A percentile compares a stretch with the other conserved stretches of the same genome.
Conservation (phyloP, 495 filamentous ascomycete genomes). For the Penicillium turbatum region DNA sequence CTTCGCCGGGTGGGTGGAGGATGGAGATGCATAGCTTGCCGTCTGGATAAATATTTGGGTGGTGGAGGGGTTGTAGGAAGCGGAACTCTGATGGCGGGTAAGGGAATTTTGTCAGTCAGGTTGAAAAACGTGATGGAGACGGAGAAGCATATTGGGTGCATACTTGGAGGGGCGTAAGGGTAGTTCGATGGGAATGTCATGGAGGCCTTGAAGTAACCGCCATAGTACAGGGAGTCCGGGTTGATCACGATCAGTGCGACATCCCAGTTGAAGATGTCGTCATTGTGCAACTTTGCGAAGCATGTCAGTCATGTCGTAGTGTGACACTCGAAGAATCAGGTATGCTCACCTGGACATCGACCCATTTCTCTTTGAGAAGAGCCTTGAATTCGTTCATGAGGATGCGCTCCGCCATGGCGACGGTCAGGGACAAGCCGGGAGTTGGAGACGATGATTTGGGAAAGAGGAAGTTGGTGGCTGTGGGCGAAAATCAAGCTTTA, state of each 20-base stretch:
- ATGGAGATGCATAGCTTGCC: slow-evolving; percentile 96
- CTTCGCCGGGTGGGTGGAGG: slow-evolving; percentile 85
- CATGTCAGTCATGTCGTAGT: background rate
- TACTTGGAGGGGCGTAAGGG: slow-evolving; percentile 79
- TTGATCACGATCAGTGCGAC: slow-evolving; percentile 90
- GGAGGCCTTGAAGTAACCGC: slow-evolving; percentile 84
- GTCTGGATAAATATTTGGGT: slow-evolving; percentile 91
- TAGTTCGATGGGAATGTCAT: slow-evolving; percentile 90
- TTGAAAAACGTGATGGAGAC: background rate
- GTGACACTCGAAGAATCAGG: background rate
- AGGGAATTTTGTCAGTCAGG: slow-evolving; percentile 4
- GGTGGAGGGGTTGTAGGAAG: slow-evolving; percentile 75
- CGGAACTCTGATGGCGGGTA: slow-evolving; percentile 57
- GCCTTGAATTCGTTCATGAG: slow-evolving; percentile 86
- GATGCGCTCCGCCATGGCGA: slow-evolving; percentile 65
- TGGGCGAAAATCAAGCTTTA: background rate
- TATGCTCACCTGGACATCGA: slow-evolving; percentile 70
- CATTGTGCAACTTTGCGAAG: slow-evolving; percentile 55
- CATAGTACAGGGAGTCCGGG: slow-evolving; percentile 82
- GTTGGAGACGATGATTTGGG: background rate
- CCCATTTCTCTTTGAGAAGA: slow-evolving; percentile 85
- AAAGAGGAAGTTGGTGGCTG: background rate
- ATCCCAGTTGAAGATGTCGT: slow-evolving; percentile 79
- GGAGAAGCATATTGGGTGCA: background rate
- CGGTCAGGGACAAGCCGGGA: background rate